Conservation (phyloP, 108 stramenopile species). For the Conticribra guillardii region DNA sequence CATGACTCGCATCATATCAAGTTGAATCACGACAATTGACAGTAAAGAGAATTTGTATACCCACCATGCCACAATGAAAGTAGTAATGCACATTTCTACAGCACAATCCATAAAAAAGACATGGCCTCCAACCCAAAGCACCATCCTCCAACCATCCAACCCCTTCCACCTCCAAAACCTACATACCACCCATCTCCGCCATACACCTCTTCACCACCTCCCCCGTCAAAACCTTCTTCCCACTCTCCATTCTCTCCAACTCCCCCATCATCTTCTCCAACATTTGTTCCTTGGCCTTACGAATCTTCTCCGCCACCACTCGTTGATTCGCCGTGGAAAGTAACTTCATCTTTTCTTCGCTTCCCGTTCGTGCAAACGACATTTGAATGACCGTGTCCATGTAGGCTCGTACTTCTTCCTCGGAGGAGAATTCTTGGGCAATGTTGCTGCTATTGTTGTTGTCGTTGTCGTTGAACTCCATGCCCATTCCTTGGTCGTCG, state of each 20-base stretch:
- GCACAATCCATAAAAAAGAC: too few species aligned
- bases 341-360: constrained; percentile 9
- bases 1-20: too few species aligned
- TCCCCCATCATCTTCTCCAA: constrained; percentile 43
- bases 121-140: neutral
- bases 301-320: constrained; percentile 30
- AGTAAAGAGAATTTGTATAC: too few species aligned
- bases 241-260: constrained; percentile 28
- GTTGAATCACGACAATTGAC: too few species aligned
- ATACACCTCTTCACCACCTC: constrained; percentile 42
- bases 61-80: too few species aligned
- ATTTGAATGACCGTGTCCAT: constrained; percentile 40
- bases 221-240: constrained; percentile 27
- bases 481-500: neutral
- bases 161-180: neutral
- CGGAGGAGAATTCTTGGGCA: constrained; percentile 10
- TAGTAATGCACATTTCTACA: too few species aligned
- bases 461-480: too few species aligned
- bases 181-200: constrained; percentile 15
- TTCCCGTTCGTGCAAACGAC: constrained; percentile 18
- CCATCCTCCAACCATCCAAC: neutral
- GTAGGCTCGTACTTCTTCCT: constrained; percentile 18
- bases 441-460: too few species aligned
- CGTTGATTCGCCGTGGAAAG: constrained; percentile 21
- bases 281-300: constrained; percentile 26